A percentile compares a stretch with the other conserved stretches of the same genome.
Conservation (phyloP, 1,139 yeast species). For the Spathaspora sp. region DNA sequence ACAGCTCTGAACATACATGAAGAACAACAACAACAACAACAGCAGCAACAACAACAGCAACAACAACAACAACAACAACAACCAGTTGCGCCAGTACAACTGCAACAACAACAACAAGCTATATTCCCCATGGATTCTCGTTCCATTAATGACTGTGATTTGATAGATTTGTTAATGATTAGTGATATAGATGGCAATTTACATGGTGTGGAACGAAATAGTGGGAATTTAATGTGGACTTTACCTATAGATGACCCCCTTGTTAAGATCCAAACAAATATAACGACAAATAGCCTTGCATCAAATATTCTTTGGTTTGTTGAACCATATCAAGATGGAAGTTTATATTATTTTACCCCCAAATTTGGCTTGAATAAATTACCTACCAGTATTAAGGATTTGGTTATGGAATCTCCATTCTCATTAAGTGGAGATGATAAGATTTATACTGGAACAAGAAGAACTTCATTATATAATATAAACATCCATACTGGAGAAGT, state of each 20-base stretch:
- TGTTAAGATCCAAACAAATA: conserved; percentile 43
- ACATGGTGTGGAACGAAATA: conserved; percentile 75
- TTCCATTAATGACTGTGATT: conserved; percentile 52
- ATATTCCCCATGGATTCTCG: conserved; percentile 38
- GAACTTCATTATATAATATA: conserved; percentile 73
- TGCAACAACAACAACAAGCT: conserved; percentile 4
- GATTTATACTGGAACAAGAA: conserved; percentile 82
- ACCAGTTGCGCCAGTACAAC: no score
- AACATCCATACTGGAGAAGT: conserved; percentile 77
- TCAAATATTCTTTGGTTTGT: conserved; percentile 68
- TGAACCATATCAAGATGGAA: conserved; percentile 87
- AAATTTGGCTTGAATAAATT: conserved; percentile 74
- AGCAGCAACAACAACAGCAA: conserved; percentile 10
- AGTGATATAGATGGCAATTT: conserved; percentile 88
- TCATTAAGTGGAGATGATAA: conserved; percentile 80
- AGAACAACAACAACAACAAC: conserved; percentile 14
- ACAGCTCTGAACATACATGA: background rate
- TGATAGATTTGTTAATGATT: conserved; percentile 63
- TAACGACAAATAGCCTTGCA: conserved; percentile 11
- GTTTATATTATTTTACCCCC: conserved; percentile 81
- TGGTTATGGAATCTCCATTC: conserved; percentile 83
- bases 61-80: conserved; percentile 10
- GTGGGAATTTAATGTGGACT: conserved; percentile 82
- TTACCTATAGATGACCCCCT: conserved; percentile 54
- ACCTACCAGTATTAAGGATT: conserved; percentile 77